A percentile compares a stretch with the other conserved stretches of the same genome.
Conservation (phyloP, 129 eudicot species). For the Flaveria sonorensis region DNA sequence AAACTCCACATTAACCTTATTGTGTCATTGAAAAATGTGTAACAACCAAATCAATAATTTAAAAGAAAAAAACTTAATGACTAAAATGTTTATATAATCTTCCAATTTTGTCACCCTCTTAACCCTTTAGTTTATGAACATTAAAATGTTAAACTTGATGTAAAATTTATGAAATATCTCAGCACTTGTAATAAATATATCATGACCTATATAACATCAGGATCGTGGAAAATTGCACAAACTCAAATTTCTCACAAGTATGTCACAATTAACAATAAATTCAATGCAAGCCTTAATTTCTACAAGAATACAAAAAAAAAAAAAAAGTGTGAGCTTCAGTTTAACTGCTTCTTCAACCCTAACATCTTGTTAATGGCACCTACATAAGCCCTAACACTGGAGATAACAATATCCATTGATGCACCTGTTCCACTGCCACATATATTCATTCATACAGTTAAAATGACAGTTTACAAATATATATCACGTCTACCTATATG, state of each 20-base stretch:
- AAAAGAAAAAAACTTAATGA: too few species aligned
- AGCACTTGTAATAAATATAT: too few species aligned
- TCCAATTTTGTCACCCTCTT: too few species aligned
- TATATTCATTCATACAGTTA: not conserved
- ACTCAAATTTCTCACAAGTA: constrained; percentile 10
- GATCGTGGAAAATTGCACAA: constrained; percentile 16
- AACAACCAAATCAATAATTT: too few species aligned
- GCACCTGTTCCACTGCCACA: constrained; percentile 85
- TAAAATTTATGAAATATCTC: too few species aligned
- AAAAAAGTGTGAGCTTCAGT: constrained; percentile 10
- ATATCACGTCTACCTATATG: too few species aligned
- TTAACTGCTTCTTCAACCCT: constrained; percentile 44
- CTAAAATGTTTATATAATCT: too few species aligned
- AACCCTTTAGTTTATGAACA: too few species aligned
- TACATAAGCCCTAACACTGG: constrained; percentile 91
- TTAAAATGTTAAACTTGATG: too few species aligned
- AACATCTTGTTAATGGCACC: constrained; percentile 88
- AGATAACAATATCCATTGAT: constrained; percentile 82
- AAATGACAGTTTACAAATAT: not conserved
- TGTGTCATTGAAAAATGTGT: too few species aligned
- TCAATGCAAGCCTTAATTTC: constrained; percentile 19
- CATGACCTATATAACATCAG: constrained; percentile 1
- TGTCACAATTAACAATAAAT: not conserved
- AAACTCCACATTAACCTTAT: too few species aligned
- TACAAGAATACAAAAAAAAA: constrained; percentile 7